Base-by-base conservation (phyloP, 2,329 filamentous ascomycete genomes). In the Exophiala phaeomuriformis region DNA sequence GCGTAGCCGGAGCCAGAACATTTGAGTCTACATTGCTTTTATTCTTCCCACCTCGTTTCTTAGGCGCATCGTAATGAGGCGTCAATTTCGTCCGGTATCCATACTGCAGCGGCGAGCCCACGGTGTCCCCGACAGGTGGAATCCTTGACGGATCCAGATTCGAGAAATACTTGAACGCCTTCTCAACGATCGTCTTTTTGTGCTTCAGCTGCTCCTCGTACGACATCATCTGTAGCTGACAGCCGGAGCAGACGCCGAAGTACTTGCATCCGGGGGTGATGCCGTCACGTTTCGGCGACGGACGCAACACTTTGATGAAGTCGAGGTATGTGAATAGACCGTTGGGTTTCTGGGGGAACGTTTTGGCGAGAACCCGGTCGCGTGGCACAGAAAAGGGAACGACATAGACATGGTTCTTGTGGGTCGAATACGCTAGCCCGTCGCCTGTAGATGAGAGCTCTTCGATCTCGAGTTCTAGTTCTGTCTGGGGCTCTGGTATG, bases 31-130 rank as follows among this genome's bases (percentile, higher is more conserved):
- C 19, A 9, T 42, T 42, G 80, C 81, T n/a, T 87, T 55, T 49
- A 71, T 96, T 97, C 58, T 79, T 77, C 78, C 89, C 93, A 72
- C 95, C 98, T 5, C 93, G 93, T 62, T 97, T 88, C 2, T 85
- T 79, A 0, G 93, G 93, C 2, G 86, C 68, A 70, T 54, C 79
- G 70, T 56, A 98, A 71, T 98, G 93, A 30, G 93, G 93, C 12
- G 93, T 98, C 61, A 98, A 78, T 72, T 98, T 98, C 19, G 93
- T 98, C 50, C 93, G 83, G 75, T 98, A 98, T 52, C 85, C 87
- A 70, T 94, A 97, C 71, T 95, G 84, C 57, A 95, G 71, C 2
- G 93, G 93, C 40, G 88, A 95, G 45, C 86, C 87, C 64, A 96
- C 90, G 5, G 93, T 98, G 60, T 94, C 86, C 47, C 78, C 80